phyloP scores from a whole-genome alignment of 306 rosid species.

The Vigna trinervia region DNA sequence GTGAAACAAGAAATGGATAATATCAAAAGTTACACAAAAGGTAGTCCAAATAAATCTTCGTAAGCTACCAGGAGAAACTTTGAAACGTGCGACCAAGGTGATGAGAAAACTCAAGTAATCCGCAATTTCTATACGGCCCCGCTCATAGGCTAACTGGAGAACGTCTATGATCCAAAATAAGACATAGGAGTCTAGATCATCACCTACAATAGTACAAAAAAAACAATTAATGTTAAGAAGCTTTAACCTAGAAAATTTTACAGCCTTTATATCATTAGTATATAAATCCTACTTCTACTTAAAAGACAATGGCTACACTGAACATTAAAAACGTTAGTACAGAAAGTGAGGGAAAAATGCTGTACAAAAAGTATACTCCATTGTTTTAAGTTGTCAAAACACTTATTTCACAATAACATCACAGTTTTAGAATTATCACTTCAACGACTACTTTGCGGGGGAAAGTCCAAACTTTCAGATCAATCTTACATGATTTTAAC shows the following conservation, averaged over 20 bases:
- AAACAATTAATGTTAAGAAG: constrained; percentile 6
- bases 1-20: constrained; percentile 27
- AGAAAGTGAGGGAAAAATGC: constrained; percentile 10
- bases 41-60: constrained; percentile 24
- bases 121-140: constrained; percentile 61
- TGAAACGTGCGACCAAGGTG: constrained; percentile 65
- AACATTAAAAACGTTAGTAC: constrained; percentile 9
- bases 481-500: too few relatives aligned
- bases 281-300: constrained; percentile 26
- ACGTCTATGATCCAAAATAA: constrained; percentile 66
- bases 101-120: constrained; percentile 71
- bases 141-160: constrained; percentile 70
- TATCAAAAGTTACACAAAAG: constrained; percentile 3
- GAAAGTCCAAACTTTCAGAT: too few relatives aligned
- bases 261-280: constrained; percentile 9
- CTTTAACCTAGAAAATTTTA: constrained; percentile 1
- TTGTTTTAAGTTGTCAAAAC: background rate
- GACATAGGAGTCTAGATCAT: constrained; percentile 62
- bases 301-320: constrained; percentile 8
- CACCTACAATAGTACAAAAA: constrained; percentile 59
- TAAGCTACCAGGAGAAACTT: constrained; percentile 68
- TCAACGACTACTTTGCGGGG: too few relatives aligned
- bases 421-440: background rate
- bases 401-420: background rate
- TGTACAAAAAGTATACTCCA: constrained; percentile 26